phyloP scores from a whole-genome alignment of 1,284 basidiomycete genomes.

The Exobasidium rhododendri region DNA sequence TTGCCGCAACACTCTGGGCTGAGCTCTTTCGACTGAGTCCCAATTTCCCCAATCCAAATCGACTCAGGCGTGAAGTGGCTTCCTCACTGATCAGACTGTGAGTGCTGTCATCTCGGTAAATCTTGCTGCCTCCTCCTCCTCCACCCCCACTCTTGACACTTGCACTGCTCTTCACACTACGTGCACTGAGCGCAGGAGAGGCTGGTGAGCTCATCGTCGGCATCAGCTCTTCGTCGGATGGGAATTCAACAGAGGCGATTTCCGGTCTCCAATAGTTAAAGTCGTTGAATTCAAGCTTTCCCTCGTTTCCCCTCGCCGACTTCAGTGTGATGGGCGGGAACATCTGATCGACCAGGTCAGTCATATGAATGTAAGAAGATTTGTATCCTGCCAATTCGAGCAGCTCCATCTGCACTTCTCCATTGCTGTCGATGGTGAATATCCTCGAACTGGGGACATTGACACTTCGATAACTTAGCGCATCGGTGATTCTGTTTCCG shows the following conservation, averaged over 20 bases:
- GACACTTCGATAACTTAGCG: conserved; percentile 90
- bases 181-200: conserved; percentile 81
- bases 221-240: conserved; percentile 66
- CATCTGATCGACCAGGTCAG: conserved; percentile 97
- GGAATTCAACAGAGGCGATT: conserved; percentile 68
- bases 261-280: conserved; percentile 91
- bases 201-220: conserved; percentile 76
- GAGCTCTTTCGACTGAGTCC: conserved; percentile 23
- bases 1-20: conserved; percentile 18
- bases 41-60: conserved; percentile 38
- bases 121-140: conserved; percentile 22
- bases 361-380: conserved; percentile 90
- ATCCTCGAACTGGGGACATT: conserved; percentile 91
- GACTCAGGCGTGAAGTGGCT: conserved; percentile 21
- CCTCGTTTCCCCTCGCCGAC: conserved; percentile 59
- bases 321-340: conserved; percentile 86
- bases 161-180: conserved; percentile 18
- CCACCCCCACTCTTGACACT: conserved; percentile 21
- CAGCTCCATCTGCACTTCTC: conserved; percentile 96
- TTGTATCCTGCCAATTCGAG: conserved; percentile 94
- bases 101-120: conserved; percentile 26
- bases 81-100: conserved; percentile 15
- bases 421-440: conserved; percentile 93
- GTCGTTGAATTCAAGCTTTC: conserved; percentile 86
- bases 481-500: conserved; percentile 97